Evolutionary conservation across 1,284 basidiomycete genomes (phyloP), one percentile per base, ranked within the genome.

Genomic region (Ceratobasidium sp.): DNA sequence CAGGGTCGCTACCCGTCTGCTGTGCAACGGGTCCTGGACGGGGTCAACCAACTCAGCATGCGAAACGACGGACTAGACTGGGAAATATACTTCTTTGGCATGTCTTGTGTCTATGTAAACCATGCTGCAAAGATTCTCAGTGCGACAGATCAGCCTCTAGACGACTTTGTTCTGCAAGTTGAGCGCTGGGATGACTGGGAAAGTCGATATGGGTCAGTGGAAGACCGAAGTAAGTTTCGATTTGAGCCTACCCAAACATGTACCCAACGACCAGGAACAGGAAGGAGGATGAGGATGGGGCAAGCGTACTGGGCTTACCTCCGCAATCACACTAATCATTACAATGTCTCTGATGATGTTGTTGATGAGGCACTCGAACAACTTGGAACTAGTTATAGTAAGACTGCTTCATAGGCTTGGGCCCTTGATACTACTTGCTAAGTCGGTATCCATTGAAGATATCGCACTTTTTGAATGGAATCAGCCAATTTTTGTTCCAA

Each of bases 301-400:
- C 61, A 31, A 24, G 41, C 41, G 24, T 63, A 63, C 46, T 63
- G 61, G 61, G 61, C 41, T 29, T 63, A 63, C n/a, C 61, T 63
- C 29, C 27, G 61, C 16, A 63, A 39, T 48, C 43, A 63, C 14
- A 46, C 61, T 9, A 63, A 46, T 19, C 61, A 63, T 29, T 29
- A 29, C 11, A 31, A 48, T 14, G 41, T 63, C 22, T 11, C 61
- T 13, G 46, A 46, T 24, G 61, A 63, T 1, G 43, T 31, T 2
- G 61, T 63, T 6, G 61, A 63, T 19, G 41, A 48, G 24, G 61
- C 61, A 3, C 61, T 63, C 16, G 61, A 63, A 46, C 41, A 48
- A 49, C 43, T 63, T 5, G 61, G 61, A 46, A 63, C 61, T 13
- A 63, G 61, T 46, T 63, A 63, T n/a, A 63, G 61, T 63, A 63